These are phyloP conservation scores for Debaryomyces tyrocola DNA, from an alignment of 805 yeast genomes.

Conservation along the genomic window DNA sequence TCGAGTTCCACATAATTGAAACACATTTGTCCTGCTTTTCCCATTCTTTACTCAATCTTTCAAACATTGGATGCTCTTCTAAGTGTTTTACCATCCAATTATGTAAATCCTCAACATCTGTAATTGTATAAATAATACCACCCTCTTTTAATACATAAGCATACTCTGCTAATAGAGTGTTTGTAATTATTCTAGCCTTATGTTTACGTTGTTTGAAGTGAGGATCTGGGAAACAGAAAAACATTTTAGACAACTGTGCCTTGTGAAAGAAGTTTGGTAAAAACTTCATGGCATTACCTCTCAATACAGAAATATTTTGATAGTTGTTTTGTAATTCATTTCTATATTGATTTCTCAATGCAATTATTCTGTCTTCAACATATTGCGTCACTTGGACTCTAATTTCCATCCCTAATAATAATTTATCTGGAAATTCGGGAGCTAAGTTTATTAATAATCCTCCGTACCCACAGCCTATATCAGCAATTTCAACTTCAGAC, in stretches of 20 bases:
- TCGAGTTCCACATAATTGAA: slow-evolving; percentile 81
- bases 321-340: slow-evolving; percentile 42
- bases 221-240: slow-evolving; percentile 99
- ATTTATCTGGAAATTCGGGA: slow-evolving; percentile 67
- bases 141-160: slow-evolving; percentile 86
- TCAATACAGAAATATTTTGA: slow-evolving; percentile 83
- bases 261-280: slow-evolving; percentile 88
- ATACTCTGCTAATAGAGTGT: slow-evolving; percentile 84
- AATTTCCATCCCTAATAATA: slow-evolving; percentile 94
- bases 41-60: slow-evolving; percentile 76
- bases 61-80: slow-evolving; percentile 88
- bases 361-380: slow-evolving; percentile 92
- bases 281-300: slow-evolving; percentile 98
- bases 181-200: slow-evolving; percentile 93
- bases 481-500: slow-evolving; percentile 80
- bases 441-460: slow-evolving; percentile 83
- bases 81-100: slow-evolving; percentile 95
- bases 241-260: slow-evolving; percentile 84
- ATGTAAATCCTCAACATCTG: slow-evolving; percentile 92
- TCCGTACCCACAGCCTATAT: slow-evolving; percentile 97
- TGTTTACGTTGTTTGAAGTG: slow-evolving; percentile 97
- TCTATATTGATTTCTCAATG: slow-evolving; percentile 59
- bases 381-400: slow-evolving; percentile 97
- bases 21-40: slow-evolving; percentile 82
- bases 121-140: slow-evolving; percentile 89